These are phyloP conservation scores for Myochromella boudieri DNA, from an alignment of 768 basidiomycete species.

Conservation along the genomic window DNA sequence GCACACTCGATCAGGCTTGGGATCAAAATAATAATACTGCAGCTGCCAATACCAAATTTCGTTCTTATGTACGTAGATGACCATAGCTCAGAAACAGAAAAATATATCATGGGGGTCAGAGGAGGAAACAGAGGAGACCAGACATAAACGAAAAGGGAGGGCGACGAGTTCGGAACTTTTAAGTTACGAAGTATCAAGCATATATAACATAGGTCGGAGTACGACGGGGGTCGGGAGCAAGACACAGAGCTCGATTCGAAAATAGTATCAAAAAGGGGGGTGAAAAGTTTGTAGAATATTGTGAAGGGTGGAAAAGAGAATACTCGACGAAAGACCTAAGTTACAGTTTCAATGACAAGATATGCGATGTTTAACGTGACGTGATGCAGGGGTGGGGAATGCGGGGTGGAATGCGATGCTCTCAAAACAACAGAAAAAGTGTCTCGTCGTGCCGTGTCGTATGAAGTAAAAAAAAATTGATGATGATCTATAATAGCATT, in stretches of 20 bases:
- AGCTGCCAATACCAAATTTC: no score
- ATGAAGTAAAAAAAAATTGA: background rate
- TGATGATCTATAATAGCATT: conserved; percentile 7
- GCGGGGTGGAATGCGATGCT: conserved; percentile 14
- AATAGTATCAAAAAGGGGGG: conserved; percentile 16
- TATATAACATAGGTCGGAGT: background rate
- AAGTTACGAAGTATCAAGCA: background rate
- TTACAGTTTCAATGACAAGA: conserved; percentile 29
- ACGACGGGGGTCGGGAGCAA: background rate
- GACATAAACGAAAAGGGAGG: background rate
- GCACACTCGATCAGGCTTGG: no score
- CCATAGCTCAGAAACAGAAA: conserved; percentile 24
- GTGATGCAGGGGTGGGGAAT: background rate
- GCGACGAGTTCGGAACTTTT: background rate
- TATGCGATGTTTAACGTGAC: conserved; percentile 54
- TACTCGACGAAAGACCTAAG: conserved; percentile 28
- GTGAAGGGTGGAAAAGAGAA: no score
- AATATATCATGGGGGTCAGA: conserved; percentile 17
- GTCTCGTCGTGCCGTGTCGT: conserved; percentile 12
- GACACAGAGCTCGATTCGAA: conserved; percentile 8
- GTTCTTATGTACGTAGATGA: no score
- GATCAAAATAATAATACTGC: no score
- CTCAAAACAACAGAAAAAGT: conserved; percentile 15
- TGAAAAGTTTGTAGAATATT: no score
- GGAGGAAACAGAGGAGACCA: conserved; percentile 2